Percentiles rank a stretch among this genome's conserved stretches.
phyloP scores from a whole-genome alignment of 495 filamentous ascomycete species.

The Tuber microsphaerosporum region DNA sequence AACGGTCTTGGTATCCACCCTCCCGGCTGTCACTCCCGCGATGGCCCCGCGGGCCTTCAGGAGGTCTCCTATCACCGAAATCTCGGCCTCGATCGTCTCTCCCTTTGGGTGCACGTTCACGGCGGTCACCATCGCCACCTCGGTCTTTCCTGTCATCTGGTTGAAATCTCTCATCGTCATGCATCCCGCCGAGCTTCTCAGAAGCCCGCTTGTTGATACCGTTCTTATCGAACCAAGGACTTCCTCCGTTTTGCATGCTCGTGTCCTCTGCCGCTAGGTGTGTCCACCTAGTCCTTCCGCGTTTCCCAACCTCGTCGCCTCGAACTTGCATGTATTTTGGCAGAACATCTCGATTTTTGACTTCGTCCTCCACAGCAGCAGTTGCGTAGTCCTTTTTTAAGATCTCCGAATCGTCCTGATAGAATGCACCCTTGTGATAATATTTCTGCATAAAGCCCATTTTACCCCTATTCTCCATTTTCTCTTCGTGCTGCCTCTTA shows the following conservation, averaged over 20 bases:
- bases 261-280: constrained; percentile 92
- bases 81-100: constrained; percentile 14
- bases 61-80: constrained; percentile 29
- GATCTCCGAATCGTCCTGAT: constrained; percentile 68
- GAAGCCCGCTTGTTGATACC: constrained; percentile 37
- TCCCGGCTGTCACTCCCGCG: constrained; percentile 17
- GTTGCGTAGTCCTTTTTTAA: constrained; percentile 62
- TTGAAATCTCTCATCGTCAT: constrained; percentile 62
- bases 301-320: constrained; percentile 88
- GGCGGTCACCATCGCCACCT: constrained; percentile 9
- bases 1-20: constrained; percentile 7
- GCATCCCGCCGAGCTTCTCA: constrained; percentile 47
- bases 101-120: constrained; percentile 21
- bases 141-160: constrained; percentile 52
- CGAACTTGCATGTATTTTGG: constrained; percentile 90
- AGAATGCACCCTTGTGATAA: constrained; percentile 95
- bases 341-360: constrained; percentile 67
- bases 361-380: constrained; percentile 71
- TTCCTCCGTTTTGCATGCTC: constrained; percentile 63
- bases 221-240: constrained; percentile 43
- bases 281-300: constrained; percentile 80
- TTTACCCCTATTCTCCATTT: constrained; percentile 71
- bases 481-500: constrained; percentile 72
- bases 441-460: constrained; percentile 92
- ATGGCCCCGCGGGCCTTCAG: constrained; percentile 25